These are phyloP conservation scores for Fusarium torulosum DNA, from an alignment of 2,329 filamentous ascomycete species.

Conservation along the genomic window DNA sequence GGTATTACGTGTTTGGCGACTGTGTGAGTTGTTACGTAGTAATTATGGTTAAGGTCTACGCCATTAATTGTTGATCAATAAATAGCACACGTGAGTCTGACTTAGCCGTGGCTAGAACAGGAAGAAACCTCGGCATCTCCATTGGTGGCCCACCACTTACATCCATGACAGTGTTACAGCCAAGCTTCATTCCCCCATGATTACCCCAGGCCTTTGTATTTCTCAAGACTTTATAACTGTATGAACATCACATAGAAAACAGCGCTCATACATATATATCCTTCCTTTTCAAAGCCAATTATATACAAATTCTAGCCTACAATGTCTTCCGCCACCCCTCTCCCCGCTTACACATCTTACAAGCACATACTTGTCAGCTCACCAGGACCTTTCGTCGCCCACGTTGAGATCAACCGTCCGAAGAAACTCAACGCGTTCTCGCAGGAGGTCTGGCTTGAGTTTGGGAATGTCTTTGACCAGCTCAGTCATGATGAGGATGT, in stretches of 20 bases:
- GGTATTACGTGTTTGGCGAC: neutral
- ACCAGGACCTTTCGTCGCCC: constrained; percentile 80
- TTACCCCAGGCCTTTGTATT: neutral
- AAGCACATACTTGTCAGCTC: constrained; percentile 80
- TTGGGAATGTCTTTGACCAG: constrained; percentile 76
- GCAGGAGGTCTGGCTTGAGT: constrained; percentile 87
- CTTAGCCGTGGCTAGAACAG: constrained; percentile 22
- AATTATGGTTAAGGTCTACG: neutral
- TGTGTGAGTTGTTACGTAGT: neutral
- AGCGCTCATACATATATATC: neutral
- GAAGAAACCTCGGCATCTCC: constrained; percentile 46
- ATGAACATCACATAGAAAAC: neutral
- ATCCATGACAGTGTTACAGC: constrained; percentile 13
- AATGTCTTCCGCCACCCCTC: constrained; percentile 46
- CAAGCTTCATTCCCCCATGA: constrained; percentile 13
- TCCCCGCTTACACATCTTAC: constrained; percentile 61
- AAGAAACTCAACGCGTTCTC: constrained; percentile 90
- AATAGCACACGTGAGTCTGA: constrained; percentile 20
- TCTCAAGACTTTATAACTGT: constrained; percentile 4
- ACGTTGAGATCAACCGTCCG: constrained; percentile 91
- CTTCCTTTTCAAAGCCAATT: neutral
- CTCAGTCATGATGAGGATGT: constrained; percentile 80
- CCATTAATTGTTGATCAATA: neutral
- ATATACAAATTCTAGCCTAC: neutral
- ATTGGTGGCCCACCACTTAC: constrained; percentile 24